Percentiles rank a stretch among this genome's conserved stretches.
phyloP scores from a whole-genome alignment of 1,284 basidiomycete species.

The Irpex rosettiformis region DNA sequence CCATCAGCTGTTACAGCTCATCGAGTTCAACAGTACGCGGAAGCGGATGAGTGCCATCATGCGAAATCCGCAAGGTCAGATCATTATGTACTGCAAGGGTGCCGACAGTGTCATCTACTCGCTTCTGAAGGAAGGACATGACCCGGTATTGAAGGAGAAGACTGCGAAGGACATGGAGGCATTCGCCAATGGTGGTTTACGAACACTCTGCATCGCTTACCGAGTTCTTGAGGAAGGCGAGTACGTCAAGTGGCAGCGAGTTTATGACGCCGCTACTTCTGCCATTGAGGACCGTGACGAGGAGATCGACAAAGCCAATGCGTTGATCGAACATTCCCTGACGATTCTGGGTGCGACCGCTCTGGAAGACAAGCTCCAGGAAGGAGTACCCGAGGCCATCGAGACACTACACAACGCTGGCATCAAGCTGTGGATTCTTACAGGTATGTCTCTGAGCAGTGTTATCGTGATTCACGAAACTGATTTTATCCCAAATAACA shows the following conservation, averaged over 20 bases:
- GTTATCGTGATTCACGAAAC: not conserved
- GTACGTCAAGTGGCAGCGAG: conserved; percentile 78
- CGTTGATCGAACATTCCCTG: conserved; percentile 80
- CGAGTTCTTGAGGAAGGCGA: conserved; percentile 80
- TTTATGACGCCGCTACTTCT: conserved; percentile 79
- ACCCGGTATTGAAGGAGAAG: conserved; percentile 69
- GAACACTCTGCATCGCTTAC: conserved; percentile 91
- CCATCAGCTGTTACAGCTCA: conserved; percentile 75
- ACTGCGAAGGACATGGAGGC: conserved; percentile 87
- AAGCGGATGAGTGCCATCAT: conserved; percentile 94
- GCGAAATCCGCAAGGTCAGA: conserved; percentile 75
- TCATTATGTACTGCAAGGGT: conserved; percentile 93
- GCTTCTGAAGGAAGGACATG: conserved; percentile 74
- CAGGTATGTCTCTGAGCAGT: conserved; percentile 45
- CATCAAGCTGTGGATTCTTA: conserved; percentile 96
- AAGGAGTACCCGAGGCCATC: conserved; percentile 95
- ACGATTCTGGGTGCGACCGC: conserved; percentile 91
- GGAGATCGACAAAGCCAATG: conserved; percentile 86
- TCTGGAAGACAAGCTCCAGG: conserved; percentile 95
- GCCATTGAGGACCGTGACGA: conserved; percentile 82
- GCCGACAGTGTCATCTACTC: conserved; percentile 95
- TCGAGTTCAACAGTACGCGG: conserved; percentile 92
- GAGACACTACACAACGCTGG: conserved; percentile 89
- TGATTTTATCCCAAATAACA: conserved; percentile 21
- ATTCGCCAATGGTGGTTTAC: conserved; percentile 90